Evolutionary conservation across 306 rosid genomes (phyloP).

Genomic region (Cicer pinnatifidum): DNA sequence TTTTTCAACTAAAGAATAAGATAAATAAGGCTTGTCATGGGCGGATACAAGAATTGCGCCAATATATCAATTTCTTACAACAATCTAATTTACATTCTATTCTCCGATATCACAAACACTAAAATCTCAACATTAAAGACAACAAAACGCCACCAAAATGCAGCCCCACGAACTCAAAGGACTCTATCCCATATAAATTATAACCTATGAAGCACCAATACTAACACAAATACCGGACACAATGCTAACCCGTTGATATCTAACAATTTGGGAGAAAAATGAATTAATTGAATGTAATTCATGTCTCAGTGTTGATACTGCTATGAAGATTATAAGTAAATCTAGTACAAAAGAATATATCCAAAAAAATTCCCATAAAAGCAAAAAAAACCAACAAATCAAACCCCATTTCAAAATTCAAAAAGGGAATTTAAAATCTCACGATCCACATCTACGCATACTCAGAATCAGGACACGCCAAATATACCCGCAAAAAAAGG

Average conservation of each 20-base stretch:
- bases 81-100: slow-evolving; percentile 7
- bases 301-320: too few species aligned
- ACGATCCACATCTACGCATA: slow-evolving; percentile 28
- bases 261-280: too few species aligned
- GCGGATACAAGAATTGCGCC: background rate
- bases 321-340: background rate
- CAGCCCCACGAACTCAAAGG: background rate
- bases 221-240: too few species aligned
- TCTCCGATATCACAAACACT: background rate
- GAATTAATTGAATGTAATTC: too few species aligned
- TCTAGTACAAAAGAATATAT: slow-evolving; percentile 8
- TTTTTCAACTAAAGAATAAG: background rate
- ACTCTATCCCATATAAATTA: background rate
- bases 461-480: background rate
- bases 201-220: too few species aligned
- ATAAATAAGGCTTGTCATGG: background rate
- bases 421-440: background rate
- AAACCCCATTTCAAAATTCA: slow-evolving; percentile 9
- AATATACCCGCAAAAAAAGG: slow-evolving; percentile 5
- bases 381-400: background rate
- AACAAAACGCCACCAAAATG: slow-evolving; percentile 1
- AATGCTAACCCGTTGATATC: too few species aligned
- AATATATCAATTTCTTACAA: slow-evolving; percentile 2
- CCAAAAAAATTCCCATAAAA: slow-evolving; percentile 24
- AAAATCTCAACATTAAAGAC: background rate